phyloP scores from a whole-genome alignment of 2,329 filamentous ascomycete genomes.

The Alternaria dauci region DNA sequence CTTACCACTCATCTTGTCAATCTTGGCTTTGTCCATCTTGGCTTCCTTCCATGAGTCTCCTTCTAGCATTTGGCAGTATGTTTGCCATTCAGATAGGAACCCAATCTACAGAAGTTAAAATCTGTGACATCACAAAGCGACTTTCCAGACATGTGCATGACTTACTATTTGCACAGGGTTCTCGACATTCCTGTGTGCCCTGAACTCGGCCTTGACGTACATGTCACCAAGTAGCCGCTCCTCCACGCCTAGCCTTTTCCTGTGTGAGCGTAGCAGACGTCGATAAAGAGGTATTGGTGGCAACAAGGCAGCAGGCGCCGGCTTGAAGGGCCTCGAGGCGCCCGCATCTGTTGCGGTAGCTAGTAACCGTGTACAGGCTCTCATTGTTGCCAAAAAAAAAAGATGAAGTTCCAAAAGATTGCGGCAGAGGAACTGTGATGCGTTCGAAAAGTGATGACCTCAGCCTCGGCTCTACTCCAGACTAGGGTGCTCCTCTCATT shows the following conservation, averaged over 20 bases:
- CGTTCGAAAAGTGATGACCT: constrained; percentile 33
- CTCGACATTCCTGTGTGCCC: constrained; percentile 81
- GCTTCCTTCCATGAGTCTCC: constrained; percentile 85
- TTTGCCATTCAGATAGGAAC: constrained; percentile 95
- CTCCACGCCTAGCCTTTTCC: constrained; percentile 76
- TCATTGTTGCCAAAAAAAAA: constrained; percentile 36
- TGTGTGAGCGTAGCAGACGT: constrained; percentile 83
- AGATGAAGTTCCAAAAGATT: not conserved
- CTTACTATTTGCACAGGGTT: constrained; percentile 90
- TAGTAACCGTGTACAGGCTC: constrained; percentile 37
- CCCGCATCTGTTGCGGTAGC: constrained; percentile 49
- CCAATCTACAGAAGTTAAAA: constrained; percentile 71
- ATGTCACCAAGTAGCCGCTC: constrained; percentile 85
- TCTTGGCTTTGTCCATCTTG: constrained; percentile 81
- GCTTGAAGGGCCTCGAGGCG: constrained; percentile 46
- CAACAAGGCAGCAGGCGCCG: constrained; percentile 71
- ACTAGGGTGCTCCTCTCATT: constrained; percentile 29
- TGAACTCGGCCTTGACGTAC: constrained; percentile 93
- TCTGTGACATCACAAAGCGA: not conserved
- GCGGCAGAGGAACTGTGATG: constrained; percentile 20
- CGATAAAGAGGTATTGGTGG: constrained; percentile 91
- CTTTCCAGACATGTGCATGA: constrained; percentile 11
- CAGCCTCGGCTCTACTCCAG: constrained; percentile 29
- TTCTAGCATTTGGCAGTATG: constrained; percentile 91
- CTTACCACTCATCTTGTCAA: constrained; percentile 94